A percentile compares a stretch with the other conserved stretches of the same genome.
Evolutionary conservation across 2,329 filamentous ascomycete genomes (phyloP).

Genomic region (Hymenoscyphus repandus): DNA sequence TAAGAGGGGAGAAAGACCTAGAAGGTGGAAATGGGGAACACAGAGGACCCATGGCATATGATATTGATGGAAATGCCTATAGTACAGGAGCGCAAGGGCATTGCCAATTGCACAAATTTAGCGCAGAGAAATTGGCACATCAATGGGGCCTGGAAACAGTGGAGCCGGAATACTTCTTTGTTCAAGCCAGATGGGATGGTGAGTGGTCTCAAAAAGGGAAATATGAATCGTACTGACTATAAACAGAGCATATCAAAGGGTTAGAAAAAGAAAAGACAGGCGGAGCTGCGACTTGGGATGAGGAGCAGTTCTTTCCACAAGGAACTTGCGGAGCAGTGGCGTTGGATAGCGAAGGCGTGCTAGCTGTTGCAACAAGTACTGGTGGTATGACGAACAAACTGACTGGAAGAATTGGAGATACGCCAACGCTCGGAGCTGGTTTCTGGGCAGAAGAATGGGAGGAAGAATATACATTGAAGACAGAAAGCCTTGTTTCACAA

Average conservation of each 20-base stretch:
- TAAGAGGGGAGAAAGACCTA: slow-evolving; percentile 59
- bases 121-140: slow-evolving; percentile 64
- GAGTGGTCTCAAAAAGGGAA: neutral
- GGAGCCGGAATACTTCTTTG: slow-evolving; percentile 68
- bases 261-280: slow-evolving; percentile 42
- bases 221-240: neutral
- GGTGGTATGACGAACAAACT: slow-evolving; percentile 88
- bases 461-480: slow-evolving; percentile 33
- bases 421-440: slow-evolving; percentile 74
- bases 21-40: slow-evolving; percentile 37
- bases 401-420: slow-evolving; percentile 80
- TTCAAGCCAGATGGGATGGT: slow-evolving; percentile 67
- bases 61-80: neutral
- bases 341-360: slow-evolving; percentile 66
- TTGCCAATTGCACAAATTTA: slow-evolving; percentile 60
- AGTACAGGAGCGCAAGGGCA: slow-evolving; percentile 54
- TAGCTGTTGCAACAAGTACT: slow-evolving; percentile 63
- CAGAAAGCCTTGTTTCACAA: slow-evolving; percentile 16
- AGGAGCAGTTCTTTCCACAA: slow-evolving; percentile 66
- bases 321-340: slow-evolving; percentile 82
- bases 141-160: slow-evolving; percentile 68
- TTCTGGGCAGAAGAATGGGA: slow-evolving; percentile 91
- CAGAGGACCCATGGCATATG: slow-evolving; percentile 26
- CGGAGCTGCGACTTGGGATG: slow-evolving; percentile 50
- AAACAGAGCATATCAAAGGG: slow-evolving; percentile 55